phyloP scores from a whole-genome alignment of 2,329 filamentous ascomycete species.

The Dichotomopilus funicola region DNA sequence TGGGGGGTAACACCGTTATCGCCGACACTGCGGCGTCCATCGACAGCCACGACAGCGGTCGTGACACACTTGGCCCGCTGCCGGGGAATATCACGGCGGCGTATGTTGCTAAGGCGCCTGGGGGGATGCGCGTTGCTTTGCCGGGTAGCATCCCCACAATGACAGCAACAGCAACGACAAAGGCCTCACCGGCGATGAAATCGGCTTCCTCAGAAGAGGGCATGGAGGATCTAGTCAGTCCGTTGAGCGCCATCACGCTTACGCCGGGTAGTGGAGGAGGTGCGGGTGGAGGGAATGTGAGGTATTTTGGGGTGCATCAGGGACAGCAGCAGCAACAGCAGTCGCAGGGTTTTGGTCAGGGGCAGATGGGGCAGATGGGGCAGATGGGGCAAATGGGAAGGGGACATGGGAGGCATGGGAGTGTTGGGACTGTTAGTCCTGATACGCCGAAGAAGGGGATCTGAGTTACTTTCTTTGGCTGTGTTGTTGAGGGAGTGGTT shows the following conservation, averaged over 20 bases:
- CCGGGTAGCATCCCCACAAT: slow-evolving; percentile 1
- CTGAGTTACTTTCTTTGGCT: too few species aligned
- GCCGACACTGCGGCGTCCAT: too few species aligned
- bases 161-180: not conserved
- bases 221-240: slow-evolving; percentile 19
- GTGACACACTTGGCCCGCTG: not conserved
- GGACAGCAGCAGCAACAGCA: not conserved
- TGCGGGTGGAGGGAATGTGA: not conserved
- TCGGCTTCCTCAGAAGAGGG: slow-evolving; percentile 7
- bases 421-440: not conserved
- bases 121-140: not conserved
- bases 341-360: not conserved
- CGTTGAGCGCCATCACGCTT: slow-evolving; percentile 16
- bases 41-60: not conserved
- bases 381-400: not conserved
- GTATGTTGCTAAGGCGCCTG: not conserved
- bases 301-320: not conserved
- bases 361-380: not conserved
- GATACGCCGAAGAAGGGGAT: not conserved
- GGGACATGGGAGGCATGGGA: too few species aligned
- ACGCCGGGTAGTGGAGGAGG: slow-evolving; percentile 12
- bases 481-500: too few species aligned
- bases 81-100: not conserved
- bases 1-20: too few species aligned
- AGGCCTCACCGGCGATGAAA: not conserved